Evolutionary conservation across 441 rosid species (phyloP).

Genomic region (Adansonia gregorii): DNA sequence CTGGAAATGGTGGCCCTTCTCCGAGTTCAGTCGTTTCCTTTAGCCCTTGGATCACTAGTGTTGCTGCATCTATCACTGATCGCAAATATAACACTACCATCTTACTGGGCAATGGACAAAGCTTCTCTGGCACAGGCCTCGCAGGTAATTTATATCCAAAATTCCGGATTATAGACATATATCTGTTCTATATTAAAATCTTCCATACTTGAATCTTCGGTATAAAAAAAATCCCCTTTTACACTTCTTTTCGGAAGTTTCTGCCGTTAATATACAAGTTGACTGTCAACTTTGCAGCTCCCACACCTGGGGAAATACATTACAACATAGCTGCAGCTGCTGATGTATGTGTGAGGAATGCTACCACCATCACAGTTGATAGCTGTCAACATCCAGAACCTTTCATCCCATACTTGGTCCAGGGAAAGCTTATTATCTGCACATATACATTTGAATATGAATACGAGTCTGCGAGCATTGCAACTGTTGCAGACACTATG

Average conservation of each 20-base stretch:
- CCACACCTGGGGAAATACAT: slow-evolving; percentile 42
- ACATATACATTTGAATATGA: slow-evolving; percentile 48
- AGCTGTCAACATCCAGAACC: slow-evolving; percentile 47
- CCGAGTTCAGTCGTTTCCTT: slow-evolving; percentile 37
- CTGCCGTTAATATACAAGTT: slow-evolving; percentile 1
- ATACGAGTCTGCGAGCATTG: slow-evolving; percentile 42
- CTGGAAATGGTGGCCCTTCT: slow-evolving; percentile 40
- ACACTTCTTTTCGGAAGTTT: neutral
- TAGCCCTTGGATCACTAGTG: slow-evolving; percentile 44
- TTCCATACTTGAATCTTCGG: neutral
- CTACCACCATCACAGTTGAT: slow-evolving; percentile 38
- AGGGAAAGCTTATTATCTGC: slow-evolving; percentile 52
- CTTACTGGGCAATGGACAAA: slow-evolving; percentile 33
- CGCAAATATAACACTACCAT: slow-evolving; percentile 36
- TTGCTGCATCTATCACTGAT: slow-evolving; percentile 40
- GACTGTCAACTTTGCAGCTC: slow-evolving; percentile 40
- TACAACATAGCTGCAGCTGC: slow-evolving; percentile 50
- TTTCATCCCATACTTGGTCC: slow-evolving; percentile 42
- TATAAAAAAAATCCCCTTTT: neutral
- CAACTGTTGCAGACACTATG: slow-evolving; percentile 49
- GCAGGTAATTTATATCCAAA: slow-evolving; percentile 32
- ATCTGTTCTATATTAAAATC: neutral
- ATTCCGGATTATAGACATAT: neutral
- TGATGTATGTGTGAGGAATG: slow-evolving; percentile 46
- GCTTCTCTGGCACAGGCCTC: slow-evolving; percentile 37